Conservation (phyloP, 768 basidiomycete genomes). For the Tricholoma terreum region DNA sequence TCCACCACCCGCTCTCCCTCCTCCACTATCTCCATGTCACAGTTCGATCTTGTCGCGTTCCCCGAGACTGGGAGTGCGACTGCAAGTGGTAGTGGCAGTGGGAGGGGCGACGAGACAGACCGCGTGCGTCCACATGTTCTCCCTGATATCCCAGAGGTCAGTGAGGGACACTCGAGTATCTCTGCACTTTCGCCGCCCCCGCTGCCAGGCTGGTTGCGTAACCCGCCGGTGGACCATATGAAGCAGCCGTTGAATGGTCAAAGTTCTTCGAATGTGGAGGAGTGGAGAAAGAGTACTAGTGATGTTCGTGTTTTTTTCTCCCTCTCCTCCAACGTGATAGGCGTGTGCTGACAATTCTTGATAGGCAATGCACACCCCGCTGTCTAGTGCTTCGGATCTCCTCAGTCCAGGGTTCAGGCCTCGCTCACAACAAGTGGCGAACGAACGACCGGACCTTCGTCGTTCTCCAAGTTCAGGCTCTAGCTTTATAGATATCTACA, state of each 20-base stretch:
- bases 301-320: slow-evolving; percentile 2
- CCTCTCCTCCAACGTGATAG: no score
- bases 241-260: background rate
- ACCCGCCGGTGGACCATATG: slow-evolving; percentile 7
- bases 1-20: slow-evolving; percentile 12
- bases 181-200: slow-evolving; percentile 11
- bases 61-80: background rate
- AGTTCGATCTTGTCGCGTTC: slow-evolving; percentile 16
- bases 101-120: slow-evolving; percentile 1
- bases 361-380: background rate
- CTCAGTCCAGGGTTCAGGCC: background rate
- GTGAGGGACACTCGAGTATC: slow-evolving; percentile 10
- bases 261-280: slow-evolving; percentile 4
- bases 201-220: slow-evolving; percentile 8
- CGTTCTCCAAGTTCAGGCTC: slow-evolving; percentile 9
- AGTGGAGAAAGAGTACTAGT: slow-evolving; percentile 10
- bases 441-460: slow-evolving; percentile 1
- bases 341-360: no score
- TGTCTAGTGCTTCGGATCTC: background rate
- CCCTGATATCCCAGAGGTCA: slow-evolving; percentile 19
- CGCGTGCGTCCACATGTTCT: slow-evolving; percentile 2
- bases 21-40: slow-evolving; percentile 7
- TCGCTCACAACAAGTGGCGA: background rate
- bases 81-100: background rate
- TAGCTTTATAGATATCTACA: slow-evolving; percentile 8